phyloP scores from a whole-genome alignment of 176 grass and related monocot genomes.

The Oryza meyeriana region DNA sequence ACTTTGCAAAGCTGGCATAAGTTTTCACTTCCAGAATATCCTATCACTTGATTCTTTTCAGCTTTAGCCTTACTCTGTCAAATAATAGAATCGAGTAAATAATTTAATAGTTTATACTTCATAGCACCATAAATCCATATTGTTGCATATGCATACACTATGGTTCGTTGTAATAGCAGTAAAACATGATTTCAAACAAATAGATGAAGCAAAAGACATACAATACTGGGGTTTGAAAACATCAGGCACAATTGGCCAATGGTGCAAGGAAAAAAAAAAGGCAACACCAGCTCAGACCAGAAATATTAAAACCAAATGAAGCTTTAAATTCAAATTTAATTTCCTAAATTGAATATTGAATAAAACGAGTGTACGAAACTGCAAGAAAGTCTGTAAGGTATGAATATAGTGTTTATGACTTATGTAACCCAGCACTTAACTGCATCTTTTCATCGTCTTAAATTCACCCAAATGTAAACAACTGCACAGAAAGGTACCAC shows the following conservation, averaged over 20 bases:
- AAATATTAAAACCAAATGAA: constrained; percentile 9
- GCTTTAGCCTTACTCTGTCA: constrained; percentile 87
- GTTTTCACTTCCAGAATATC: constrained; percentile 55
- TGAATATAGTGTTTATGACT: constrained; percentile 1
- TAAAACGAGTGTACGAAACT: background rate
- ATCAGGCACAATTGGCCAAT: background rate
- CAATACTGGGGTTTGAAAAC: background rate
- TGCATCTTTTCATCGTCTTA: background rate
- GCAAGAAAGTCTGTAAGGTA: too few species aligned
- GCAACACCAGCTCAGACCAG: background rate
- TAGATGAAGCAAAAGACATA: background rate
- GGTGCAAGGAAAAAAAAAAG: background rate
- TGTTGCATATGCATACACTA: constrained; percentile 12
- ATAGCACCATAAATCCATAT: constrained; percentile 25
- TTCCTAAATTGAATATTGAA: background rate
- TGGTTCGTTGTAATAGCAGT: background rate
- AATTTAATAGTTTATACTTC: constrained; percentile 26
- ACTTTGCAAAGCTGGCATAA: constrained; percentile 86
- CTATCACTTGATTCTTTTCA: constrained; percentile 78
- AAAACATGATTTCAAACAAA: constrained; percentile 23
- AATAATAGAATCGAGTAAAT: constrained; percentile 27
- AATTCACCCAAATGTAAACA: constrained; percentile 11
- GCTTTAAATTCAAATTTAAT: constrained; percentile 4
- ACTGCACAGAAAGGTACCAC: constrained; percentile 7
- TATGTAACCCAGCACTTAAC: too few species aligned